Evolutionary conservation across 495 filamentous ascomycete species (phyloP).

Genomic region (Penicillium chermesinum): DNA sequence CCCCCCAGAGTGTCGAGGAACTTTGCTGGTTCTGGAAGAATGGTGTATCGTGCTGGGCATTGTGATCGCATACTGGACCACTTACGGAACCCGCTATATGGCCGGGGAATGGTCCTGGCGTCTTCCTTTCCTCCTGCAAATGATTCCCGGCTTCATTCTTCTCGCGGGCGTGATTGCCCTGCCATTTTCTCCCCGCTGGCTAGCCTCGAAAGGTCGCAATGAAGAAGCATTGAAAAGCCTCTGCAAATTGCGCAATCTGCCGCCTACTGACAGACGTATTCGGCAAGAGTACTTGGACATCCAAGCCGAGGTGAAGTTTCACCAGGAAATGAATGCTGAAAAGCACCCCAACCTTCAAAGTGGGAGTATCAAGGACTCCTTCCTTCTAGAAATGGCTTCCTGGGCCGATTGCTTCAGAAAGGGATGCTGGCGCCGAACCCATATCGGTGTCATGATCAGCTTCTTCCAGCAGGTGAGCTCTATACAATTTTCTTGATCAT

Average conservation of each 20-base stretch:
- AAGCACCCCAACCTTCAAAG: constrained; percentile 43
- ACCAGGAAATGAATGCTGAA: constrained; percentile 40
- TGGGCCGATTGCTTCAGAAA: constrained; percentile 46
- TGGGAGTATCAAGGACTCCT: constrained; percentile 20
- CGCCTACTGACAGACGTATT: constrained; percentile 37
- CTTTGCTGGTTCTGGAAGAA: constrained; percentile 51
- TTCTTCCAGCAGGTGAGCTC: constrained; percentile 49
- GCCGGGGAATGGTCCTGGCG: constrained; percentile 47
- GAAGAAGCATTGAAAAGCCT: constrained; percentile 46
- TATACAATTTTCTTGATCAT: neutral
- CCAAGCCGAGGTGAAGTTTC: constrained; percentile 45
- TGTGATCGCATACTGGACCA: constrained; percentile 53
- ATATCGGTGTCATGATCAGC: constrained; percentile 49
- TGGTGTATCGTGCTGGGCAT: constrained; percentile 53
- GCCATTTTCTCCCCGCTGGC: constrained; percentile 52
- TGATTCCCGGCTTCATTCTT: constrained; percentile 45
- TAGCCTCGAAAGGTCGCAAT: constrained; percentile 44
- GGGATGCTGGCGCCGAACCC: constrained; percentile 51
- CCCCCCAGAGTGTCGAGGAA: constrained; percentile 52
- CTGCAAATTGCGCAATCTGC: constrained; percentile 40
- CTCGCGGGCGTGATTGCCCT: constrained; percentile 40
- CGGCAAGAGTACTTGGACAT: constrained; percentile 49
- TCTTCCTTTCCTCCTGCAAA: constrained; percentile 47
- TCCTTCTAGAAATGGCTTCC: constrained; percentile 40
- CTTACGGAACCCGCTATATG: constrained; percentile 52